Percentiles rank a stretch among this genome's conserved stretches.
Evolutionary conservation across 2,329 filamentous ascomycete genomes (phyloP).

Genomic region (Mycocentrospora acerina): DNA sequence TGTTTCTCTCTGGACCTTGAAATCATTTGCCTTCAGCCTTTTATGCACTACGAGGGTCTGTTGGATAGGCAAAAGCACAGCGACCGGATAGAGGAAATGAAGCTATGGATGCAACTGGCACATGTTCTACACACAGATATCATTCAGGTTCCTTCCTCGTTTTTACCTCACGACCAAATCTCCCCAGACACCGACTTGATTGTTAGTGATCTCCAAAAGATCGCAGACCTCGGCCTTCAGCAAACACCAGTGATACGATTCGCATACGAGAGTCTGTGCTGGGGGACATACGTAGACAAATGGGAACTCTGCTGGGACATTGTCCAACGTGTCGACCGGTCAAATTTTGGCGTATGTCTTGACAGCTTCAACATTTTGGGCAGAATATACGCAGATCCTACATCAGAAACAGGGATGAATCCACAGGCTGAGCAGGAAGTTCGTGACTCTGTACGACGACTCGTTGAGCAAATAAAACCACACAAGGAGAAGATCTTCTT

Average conservation of each 20-base stretch:
- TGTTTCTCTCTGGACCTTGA: slow-evolving; percentile 58
- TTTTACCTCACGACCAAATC: slow-evolving; percentile 57
- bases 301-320: slow-evolving; percentile 75
- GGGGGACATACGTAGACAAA: slow-evolving; percentile 67
- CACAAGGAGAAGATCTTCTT: slow-evolving; percentile 70
- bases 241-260: slow-evolving; percentile 63
- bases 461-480: slow-evolving; percentile 53
- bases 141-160: slow-evolving; percentile 73
- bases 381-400: slow-evolving; percentile 69
- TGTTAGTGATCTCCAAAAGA: slow-evolving; percentile 61
- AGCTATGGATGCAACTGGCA: slow-evolving; percentile 69
- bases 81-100: slow-evolving; percentile 62
- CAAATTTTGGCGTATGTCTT: slow-evolving; percentile 75
- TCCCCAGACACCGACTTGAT: slow-evolving; percentile 59
- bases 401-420: slow-evolving; percentile 51
- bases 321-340: slow-evolving; percentile 62
- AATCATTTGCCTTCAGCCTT: slow-evolving; percentile 73
- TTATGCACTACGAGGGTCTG: slow-evolving; percentile 76
- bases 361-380: slow-evolving; percentile 79
- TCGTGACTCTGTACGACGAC: slow-evolving; percentile 54
- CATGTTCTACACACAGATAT: slow-evolving; percentile 66
- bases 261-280: slow-evolving; percentile 73
- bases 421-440: slow-evolving; percentile 59
- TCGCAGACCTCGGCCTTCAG: slow-evolving; percentile 66
- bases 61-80: slow-evolving; percentile 61